Base-by-base conservation (phyloP, 202 grass and related monocot genomes). In the Tripidium arundinaceum region DNA sequence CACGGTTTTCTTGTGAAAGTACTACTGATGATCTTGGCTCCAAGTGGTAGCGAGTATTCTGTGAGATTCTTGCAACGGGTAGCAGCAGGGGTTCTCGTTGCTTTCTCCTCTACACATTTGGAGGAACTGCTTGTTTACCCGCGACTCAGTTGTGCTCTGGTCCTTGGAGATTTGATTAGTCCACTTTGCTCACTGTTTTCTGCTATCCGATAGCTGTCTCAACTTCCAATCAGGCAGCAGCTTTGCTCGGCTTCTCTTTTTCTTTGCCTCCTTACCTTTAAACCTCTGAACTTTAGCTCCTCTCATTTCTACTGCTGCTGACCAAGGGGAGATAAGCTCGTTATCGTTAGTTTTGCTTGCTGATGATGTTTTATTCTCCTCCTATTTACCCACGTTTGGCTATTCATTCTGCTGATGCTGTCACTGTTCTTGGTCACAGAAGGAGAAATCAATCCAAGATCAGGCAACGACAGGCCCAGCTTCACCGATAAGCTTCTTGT, bases 181-280 rank as follows among this genome's bases (percentile, higher is more conserved):
- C 40, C 59, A 61, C 21, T 68, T 15, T 52, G 61, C 57, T 25
- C 73, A 73, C 70, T 77, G 65, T 31, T 29, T 65, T 39, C 66
- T 31, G 75, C 61, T 74, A 14, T 43, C 50, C 38, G 1, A 70
- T 59, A 67, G 74, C 58, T 87, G 50, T 28, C 49, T 42, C 67
- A 18, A 38, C 50, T 45, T 45, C 11, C 67, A 34, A 39, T 1
- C 38, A 10, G 8, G 8, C 38, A 50, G 68, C 50, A 24, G 70
- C 76, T 87, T 70, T 87, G 74, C 74, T 28, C 49, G 34, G 68
- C 47, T 4, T 34, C 45, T 36, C 27, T 80, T 42, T 68, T 70
- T 41, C 10, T 12, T 75, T 7, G 42, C 1, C 42, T 41, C 38
- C 54, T 59, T n/a, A 46, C 37, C 62, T 82, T 60, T 47, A 73